Percentiles rank a stretch among this genome's conserved stretches.
phyloP scores from a whole-genome alignment of 345 rosid genomes.

The Reutealis trisperma region DNA sequence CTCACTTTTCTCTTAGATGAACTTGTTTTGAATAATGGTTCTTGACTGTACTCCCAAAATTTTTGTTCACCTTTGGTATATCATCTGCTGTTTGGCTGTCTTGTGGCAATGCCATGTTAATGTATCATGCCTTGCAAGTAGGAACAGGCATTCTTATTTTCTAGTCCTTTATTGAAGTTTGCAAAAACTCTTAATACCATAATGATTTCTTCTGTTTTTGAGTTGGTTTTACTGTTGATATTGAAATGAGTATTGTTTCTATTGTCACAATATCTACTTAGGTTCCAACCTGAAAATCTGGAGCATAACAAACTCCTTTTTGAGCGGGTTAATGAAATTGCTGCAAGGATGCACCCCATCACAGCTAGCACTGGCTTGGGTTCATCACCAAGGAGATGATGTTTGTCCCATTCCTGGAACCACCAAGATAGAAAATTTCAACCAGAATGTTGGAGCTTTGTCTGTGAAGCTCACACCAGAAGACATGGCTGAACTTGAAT shows the following conservation, averaged over 20 bases:
- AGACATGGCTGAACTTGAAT: slow-evolving; percentile 61
- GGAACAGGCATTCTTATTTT: too few species aligned
- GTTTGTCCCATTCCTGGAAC: slow-evolving; percentile 71
- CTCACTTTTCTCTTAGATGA: not conserved
- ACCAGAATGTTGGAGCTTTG: slow-evolving; percentile 58
- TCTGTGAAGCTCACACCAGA: slow-evolving; percentile 52
- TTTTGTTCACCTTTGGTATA: too few species aligned
- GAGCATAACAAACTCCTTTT: slow-evolving; percentile 46
- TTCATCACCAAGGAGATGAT: slow-evolving; percentile 64
- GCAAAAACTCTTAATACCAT: too few species aligned
- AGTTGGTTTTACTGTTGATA: not conserved
- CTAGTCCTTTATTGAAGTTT: too few species aligned
- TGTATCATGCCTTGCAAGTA: too few species aligned
- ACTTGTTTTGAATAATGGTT: not conserved
- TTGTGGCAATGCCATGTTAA: too few species aligned
- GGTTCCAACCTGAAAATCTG: slow-evolving; percentile 63
- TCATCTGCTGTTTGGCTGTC: too few species aligned
- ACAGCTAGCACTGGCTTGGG: slow-evolving; percentile 74
- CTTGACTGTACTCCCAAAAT: not conserved
- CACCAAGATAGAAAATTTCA: slow-evolving; percentile 57
- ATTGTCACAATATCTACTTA: slow-evolving; percentile 41
- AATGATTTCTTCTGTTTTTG: not conserved
- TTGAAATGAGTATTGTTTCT: not conserved
- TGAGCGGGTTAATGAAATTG: slow-evolving; percentile 48
- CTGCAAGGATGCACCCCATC: slow-evolving; percentile 54